phyloP scores from a whole-genome alignment of 2,329 filamentous ascomycete species.

The Fusarium decemcellulare region DNA sequence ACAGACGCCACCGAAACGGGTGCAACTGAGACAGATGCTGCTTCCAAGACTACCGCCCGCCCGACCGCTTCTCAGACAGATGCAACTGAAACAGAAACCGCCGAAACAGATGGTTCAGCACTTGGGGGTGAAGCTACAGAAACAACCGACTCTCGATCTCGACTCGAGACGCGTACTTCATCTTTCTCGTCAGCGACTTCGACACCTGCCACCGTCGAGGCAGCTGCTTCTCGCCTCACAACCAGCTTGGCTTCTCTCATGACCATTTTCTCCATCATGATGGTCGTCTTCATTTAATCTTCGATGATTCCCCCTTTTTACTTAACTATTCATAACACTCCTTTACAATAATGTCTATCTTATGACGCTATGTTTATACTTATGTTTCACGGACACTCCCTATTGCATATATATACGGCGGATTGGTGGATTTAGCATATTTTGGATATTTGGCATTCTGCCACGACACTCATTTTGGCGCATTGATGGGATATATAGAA shows the following conservation, averaged over 20 bases:
- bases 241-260: constrained; percentile 34
- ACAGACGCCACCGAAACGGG: constrained; percentile 11
- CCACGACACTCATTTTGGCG: constrained; percentile 44
- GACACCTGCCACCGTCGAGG: constrained; percentile 34
- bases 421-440: constrained; percentile 13
- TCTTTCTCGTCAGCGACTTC: constrained; percentile 21
- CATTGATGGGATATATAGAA: constrained; percentile 34
- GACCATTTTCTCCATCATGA: constrained; percentile 39
- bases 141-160: constrained; percentile 21
- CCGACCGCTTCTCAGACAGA: background rate
- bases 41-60: constrained; percentile 5
- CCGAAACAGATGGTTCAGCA: constrained; percentile 12
- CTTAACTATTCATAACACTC: constrained; percentile 43
- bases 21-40: constrained; percentile 2
- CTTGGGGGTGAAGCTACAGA: constrained; percentile 4
- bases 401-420: constrained; percentile 25
- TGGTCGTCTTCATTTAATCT: constrained; percentile 41
- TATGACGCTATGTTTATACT: constrained; percentile 34
- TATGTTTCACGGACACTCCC: constrained; percentile 38
- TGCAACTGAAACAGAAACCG: constrained; percentile 5
- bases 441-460: constrained; percentile 34
- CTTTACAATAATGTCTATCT: constrained; percentile 42
- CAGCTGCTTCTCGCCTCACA: constrained; percentile 38
- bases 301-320: constrained; percentile 14
- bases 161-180: constrained; percentile 41